phyloP scores from a whole-genome alignment of 1,139 yeast species.

The Taphrina flavorubra region DNA sequence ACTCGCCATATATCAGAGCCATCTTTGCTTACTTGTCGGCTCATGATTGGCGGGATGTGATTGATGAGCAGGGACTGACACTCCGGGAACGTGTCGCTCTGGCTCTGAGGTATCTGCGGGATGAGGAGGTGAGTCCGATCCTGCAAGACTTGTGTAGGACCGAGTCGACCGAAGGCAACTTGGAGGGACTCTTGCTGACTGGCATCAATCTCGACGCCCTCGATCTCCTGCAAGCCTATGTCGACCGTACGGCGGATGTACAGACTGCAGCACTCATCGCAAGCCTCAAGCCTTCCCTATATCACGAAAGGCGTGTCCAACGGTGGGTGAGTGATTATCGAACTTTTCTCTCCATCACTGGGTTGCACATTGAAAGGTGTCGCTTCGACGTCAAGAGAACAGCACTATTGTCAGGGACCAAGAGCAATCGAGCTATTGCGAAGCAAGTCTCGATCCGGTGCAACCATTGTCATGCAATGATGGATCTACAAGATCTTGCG shows the following conservation, averaged over 20 bases:
- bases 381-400: conserved; percentile 81
- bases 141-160: conserved; percentile 67
- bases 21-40: conserved; percentile 94
- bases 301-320: conserved; percentile 58
- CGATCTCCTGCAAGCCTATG: conserved; percentile 81
- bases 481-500: conserved; percentile 20
- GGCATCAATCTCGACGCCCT: conserved; percentile 87
- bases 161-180: conserved; percentile 77
- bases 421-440: conserved; percentile 58
- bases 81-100: conserved; percentile 87
- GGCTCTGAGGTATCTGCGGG: conserved; percentile 82
- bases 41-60: conserved; percentile 94
- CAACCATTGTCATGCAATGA: conserved; percentile 71
- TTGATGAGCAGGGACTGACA: conserved; percentile 88
- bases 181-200: conserved; percentile 87
- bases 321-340: conserved; percentile 59
- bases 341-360: conserved; percentile 81
- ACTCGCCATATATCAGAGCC: conserved; percentile 86
- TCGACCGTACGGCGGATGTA: conserved; percentile 86
- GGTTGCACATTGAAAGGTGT: conserved; percentile 75
- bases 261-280: conserved; percentile 89
- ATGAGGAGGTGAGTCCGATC: conserved; percentile 49
- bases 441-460: conserved; percentile 81
- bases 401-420: conserved; percentile 59
- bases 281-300: conserved; percentile 81